Percentiles rank a stretch among this genome's conserved stretches.
Conservation (phyloP, 495 filamentous ascomycete species). For the Penicillium goetzii region DNA sequence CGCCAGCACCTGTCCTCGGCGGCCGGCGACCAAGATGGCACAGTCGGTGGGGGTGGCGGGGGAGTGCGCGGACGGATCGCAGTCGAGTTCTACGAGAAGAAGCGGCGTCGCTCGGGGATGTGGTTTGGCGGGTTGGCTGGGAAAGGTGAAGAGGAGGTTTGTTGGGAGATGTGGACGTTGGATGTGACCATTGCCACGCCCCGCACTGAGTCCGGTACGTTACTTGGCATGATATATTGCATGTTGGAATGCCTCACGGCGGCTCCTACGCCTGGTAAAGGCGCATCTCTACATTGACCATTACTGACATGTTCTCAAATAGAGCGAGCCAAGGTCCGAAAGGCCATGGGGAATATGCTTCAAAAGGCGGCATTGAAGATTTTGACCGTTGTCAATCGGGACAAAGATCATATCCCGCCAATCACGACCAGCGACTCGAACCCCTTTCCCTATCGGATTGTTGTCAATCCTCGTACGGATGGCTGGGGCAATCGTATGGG, state of each 20-base stretch:
- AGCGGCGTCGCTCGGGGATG: constrained; percentile 67
- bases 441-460: constrained; percentile 92
- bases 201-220: constrained; percentile 80
- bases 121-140: constrained; percentile 66
- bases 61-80: constrained; percentile 75
- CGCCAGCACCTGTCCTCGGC: constrained; percentile 58
- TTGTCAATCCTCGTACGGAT: constrained; percentile 77
- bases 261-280: not conserved
- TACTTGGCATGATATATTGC: constrained; percentile 5
- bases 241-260: not conserved
- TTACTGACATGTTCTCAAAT: constrained; percentile 13
- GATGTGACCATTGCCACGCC: constrained; percentile 90
- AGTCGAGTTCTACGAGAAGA: constrained; percentile 95
- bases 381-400: constrained; percentile 76
- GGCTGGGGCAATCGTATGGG: constrained; percentile 81
- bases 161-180: constrained; percentile 94
- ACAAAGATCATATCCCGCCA: constrained; percentile 96
- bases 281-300: not conserved
- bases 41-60: constrained; percentile 41
- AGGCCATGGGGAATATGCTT: constrained; percentile 83
- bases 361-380: constrained; percentile 87
- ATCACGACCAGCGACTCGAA: constrained; percentile 92
- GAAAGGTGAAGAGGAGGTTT: constrained; percentile 87
- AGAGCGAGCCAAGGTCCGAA: constrained; percentile 87
- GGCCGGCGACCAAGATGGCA: constrained; percentile 52